Base-by-base conservation (phyloP, 2,329 filamentous ascomycete species). In the Aureobasidium sp. region DNA sequence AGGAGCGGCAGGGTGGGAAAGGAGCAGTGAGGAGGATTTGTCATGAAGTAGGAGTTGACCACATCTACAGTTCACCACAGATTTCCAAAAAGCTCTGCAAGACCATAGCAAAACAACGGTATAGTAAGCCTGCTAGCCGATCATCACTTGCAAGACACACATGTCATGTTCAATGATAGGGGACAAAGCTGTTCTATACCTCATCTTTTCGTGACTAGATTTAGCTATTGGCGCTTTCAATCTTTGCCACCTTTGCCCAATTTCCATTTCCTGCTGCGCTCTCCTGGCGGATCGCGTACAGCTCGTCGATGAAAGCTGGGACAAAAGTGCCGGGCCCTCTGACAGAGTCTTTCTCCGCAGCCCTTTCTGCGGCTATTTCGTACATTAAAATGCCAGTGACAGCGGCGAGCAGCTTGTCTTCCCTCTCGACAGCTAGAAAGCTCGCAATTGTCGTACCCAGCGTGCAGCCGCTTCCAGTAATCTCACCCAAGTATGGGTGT, bases 321-420 rank as follows among this genome's bases (percentile, higher is more conserved):
- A 95, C 86, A 77, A 97, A 97, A 0, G 86, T 90, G 0, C 93
- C 93, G 0, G 93, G 91, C 0, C 93, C 93, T 63, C 79, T 80
- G 3, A 94, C 90, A 65, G 86, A 81, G 0, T 77, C 73, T 58
- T 84, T 77, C 9, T 64, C 63, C 2, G 78, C 82, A n/a, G 84
- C 84, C n/a, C 77, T 75, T 76, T 93, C 87, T 0, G 90, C 89
- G 1, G 87, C 87, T 66, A 89, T 82, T 72, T 94, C 91, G 71
- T 88, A 97, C 72, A 91, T 83, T 66, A 94, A 73, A 20, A 95
- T 75, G 0, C 82, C 92, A 0, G 90, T 85, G 1, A 96, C 72
- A 0, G 86, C 84, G 5, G 90, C 90, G 1, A 85, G 74, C n/a
- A 97, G 77, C 70, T 84, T 85, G 70, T 92, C 87, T 1, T 78